A percentile compares a stretch with the other conserved stretches of the same genome.
Evolutionary conservation across 306 rosid genomes (phyloP).

Genomic region (Gynostemma pentaphyllum): DNA sequence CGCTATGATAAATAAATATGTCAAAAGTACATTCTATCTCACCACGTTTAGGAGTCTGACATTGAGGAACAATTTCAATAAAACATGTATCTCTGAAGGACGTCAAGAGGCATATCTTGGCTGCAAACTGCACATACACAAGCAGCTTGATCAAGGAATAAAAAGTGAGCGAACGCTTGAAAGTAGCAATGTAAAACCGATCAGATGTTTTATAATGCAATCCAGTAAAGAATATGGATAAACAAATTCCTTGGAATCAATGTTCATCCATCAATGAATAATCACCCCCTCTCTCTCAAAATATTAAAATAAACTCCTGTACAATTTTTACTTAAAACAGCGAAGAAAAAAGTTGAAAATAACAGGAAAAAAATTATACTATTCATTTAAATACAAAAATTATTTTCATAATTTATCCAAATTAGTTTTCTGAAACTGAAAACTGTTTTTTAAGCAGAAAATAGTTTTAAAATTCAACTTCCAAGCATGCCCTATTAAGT

Average conservation of each 20-base stretch:
- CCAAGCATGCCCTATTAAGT: too few relatives aligned
- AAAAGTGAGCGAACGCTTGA: background rate
- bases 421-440: too few relatives aligned
- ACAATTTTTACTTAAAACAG: too few relatives aligned
- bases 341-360: too few relatives aligned
- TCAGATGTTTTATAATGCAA: background rate
- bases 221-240: background rate
- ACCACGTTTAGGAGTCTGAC: conserved; percentile 59
- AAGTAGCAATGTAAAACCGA: background rate
- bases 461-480: too few relatives aligned
- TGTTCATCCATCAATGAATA: background rate
- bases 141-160: conserved; percentile 10
- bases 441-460: too few relatives aligned
- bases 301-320: background rate
- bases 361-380: too few relatives aligned
- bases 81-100: conserved; percentile 89
- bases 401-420: too few relatives aligned
- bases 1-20: too few relatives aligned
- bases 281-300: background rate
- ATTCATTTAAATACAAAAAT: too few relatives aligned
- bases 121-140: conserved; percentile 52
- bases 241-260: background rate
- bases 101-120: conserved; percentile 78
- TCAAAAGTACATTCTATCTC: conserved; percentile 15
- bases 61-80: conserved; percentile 55